A percentile compares a stretch with the other conserved stretches of the same genome.
Conservation (phyloP, 2,329 filamentous ascomycete species). For the Hypoxylon sp. region DNA sequence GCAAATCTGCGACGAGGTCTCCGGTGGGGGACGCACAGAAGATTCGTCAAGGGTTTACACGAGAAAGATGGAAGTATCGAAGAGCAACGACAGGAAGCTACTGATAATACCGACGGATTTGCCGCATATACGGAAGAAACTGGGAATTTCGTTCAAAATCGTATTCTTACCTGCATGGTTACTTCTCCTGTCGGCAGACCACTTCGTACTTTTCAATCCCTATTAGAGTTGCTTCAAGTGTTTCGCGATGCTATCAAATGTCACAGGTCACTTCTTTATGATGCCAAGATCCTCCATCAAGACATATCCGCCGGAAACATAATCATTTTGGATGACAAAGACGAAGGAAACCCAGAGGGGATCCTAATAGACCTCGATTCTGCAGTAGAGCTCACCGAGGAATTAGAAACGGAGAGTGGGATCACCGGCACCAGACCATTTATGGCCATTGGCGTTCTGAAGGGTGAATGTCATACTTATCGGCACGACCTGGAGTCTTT, state of each 20-base stretch:
- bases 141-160: constrained; percentile 39
- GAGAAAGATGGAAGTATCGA: constrained; percentile 21
- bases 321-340: constrained; percentile 44
- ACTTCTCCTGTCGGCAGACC: constrained; percentile 46
- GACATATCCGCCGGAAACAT: constrained; percentile 46
- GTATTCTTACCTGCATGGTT: constrained; percentile 43
- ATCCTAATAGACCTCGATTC: constrained; percentile 48
- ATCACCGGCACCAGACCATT: constrained; percentile 45
- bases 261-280: constrained; percentile 43
- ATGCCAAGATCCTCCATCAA: constrained; percentile 46
- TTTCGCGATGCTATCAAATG: constrained; percentile 46
- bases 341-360: constrained; percentile 35
- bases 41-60: constrained; percentile 23
- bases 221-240: constrained; percentile 41
- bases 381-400: constrained; percentile 37
- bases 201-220: constrained; percentile 41
- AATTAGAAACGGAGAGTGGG: constrained; percentile 8
- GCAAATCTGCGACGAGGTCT: constrained; percentile 47
- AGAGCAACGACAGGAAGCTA: constrained; percentile 22
- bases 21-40: constrained; percentile 42
- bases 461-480: constrained; percentile 43
- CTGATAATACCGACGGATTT: constrained; percentile 24
- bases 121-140: constrained; percentile 42
- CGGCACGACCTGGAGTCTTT: constrained; percentile 49
- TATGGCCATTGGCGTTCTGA: constrained; percentile 47